Conservation (phyloP, 768 basidiomycete species). For the Rhodotorula paludigena region DNA sequence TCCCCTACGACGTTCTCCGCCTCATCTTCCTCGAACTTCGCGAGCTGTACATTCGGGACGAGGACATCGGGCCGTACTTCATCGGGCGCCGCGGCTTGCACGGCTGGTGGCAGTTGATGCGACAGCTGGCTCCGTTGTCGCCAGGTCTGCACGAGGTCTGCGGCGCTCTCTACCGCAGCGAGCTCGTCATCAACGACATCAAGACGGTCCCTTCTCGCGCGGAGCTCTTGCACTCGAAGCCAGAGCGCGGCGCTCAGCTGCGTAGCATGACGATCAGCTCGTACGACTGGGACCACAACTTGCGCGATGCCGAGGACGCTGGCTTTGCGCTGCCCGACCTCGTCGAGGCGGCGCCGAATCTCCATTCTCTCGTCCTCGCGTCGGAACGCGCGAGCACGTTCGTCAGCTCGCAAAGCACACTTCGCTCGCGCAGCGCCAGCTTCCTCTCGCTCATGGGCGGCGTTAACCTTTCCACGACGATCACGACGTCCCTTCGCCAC, state of each 20-base stretch:
- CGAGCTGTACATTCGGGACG: neutral
- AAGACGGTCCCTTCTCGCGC: neutral
- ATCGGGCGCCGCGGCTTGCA: neutral
- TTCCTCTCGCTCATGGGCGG: slow-evolving; percentile 15
- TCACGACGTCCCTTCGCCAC: neutral
- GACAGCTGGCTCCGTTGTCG: neutral
- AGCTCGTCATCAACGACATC: slow-evolving; percentile 12
- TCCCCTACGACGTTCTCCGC: slow-evolving; percentile 14
- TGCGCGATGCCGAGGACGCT: slow-evolving; percentile 1
- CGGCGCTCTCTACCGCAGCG: neutral
- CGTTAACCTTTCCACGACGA: neutral
- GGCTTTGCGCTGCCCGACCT: slow-evolving; percentile 19
- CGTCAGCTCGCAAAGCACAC: no score
- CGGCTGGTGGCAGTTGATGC: neutral
- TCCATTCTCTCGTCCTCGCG: neutral
- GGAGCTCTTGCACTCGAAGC: neutral
- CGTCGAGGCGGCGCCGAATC: neutral
- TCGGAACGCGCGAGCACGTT: neutral
- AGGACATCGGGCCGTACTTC: neutral
- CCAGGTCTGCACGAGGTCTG: neutral
- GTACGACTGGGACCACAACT: neutral
- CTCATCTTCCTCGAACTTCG: slow-evolving; percentile 14
- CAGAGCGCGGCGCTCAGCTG: neutral
- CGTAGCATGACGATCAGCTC: neutral
- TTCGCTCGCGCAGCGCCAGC: neutral